Percentiles rank a stretch among this genome's conserved stretches.
phyloP scores from a whole-genome alignment of 2,329 filamentous ascomycete genomes.

The Cryphonectria japonica region DNA sequence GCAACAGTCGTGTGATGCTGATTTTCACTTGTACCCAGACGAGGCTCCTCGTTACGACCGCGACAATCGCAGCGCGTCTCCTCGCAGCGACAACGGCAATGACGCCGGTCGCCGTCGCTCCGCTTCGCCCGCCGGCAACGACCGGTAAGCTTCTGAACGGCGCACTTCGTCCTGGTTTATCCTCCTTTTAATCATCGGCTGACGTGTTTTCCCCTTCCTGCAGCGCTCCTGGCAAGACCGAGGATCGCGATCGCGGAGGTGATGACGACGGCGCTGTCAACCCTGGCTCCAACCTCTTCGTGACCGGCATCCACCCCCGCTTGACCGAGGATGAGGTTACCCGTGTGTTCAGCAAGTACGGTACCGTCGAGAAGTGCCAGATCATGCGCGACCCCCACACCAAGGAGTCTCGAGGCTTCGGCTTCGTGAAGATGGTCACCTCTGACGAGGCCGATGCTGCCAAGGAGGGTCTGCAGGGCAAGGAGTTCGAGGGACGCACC shows the following conservation, averaged over 20 bases:
- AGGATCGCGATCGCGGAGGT: slow-evolving; percentile 48
- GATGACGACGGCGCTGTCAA: slow-evolving; percentile 75
- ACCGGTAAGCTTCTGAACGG: slow-evolving; percentile 46
- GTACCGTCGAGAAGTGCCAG: slow-evolving; percentile 98
- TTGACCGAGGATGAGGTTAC: slow-evolving; percentile 88
- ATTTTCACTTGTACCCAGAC: slow-evolving; percentile 45
- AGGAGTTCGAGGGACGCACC: slow-evolving; percentile 92
- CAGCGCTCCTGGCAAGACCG: slow-evolving; percentile 55
- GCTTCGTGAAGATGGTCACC: slow-evolving; percentile 98
- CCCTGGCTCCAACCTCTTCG: slow-evolving; percentile 96
- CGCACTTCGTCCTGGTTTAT: slow-evolving; percentile 28
- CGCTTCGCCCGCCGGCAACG: slow-evolving; percentile 61
- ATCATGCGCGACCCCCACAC: slow-evolving; percentile 99
- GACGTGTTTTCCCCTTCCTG: not conserved
- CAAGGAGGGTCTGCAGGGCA: slow-evolving; percentile 93
- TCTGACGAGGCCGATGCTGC: slow-evolving; percentile 94
- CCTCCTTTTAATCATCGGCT: too few relatives aligned
- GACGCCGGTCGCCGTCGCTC: slow-evolving; percentile 62
- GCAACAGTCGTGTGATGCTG: slow-evolving; percentile 17
- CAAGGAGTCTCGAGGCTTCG: slow-evolving; percentile 97
- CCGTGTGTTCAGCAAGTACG: slow-evolving; percentile 97
- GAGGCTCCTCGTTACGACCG: slow-evolving; percentile 68
- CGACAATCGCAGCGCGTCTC: slow-evolving; percentile 69
- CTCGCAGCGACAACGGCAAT: slow-evolving; percentile 66
- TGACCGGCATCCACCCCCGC: slow-evolving; percentile 95